Evolutionary conservation across 805 yeast genomes (phyloP).

Genomic region (Metschnikowia drakensbergensis): DNA sequence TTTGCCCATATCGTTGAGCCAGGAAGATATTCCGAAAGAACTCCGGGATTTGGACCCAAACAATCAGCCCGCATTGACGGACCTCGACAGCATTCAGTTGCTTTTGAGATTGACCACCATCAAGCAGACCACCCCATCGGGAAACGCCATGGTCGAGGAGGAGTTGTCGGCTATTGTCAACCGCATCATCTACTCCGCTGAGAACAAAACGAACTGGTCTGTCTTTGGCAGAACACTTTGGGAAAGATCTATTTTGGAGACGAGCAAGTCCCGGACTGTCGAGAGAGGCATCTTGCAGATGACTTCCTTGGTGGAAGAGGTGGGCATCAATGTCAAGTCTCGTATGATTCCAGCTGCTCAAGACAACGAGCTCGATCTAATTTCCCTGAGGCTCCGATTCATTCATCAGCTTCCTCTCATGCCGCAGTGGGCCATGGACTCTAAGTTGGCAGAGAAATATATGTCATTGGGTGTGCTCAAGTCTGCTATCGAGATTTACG

Average conservation of each 20-base stretch:
- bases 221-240: slow-evolving; percentile 79
- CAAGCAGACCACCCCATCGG: slow-evolving; percentile 67
- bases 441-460: slow-evolving; percentile 77
- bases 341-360: slow-evolving; percentile 48
- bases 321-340: slow-evolving; percentile 63
- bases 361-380: slow-evolving; percentile 28
- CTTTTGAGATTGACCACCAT: slow-evolving; percentile 62
- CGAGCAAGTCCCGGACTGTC: slow-evolving; percentile 75
- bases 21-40: slow-evolving; percentile 57
- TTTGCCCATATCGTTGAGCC: slow-evolving; percentile 60
- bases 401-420: slow-evolving; percentile 71
- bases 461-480: slow-evolving; percentile 80
- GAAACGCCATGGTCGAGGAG: slow-evolving; percentile 69
- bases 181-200: slow-evolving; percentile 57
- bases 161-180: slow-evolving; percentile 74
- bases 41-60: slow-evolving; percentile 69
- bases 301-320: slow-evolving; percentile 86
- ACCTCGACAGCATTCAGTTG: slow-evolving; percentile 70
- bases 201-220: slow-evolving; percentile 59
- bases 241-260: slow-evolving; percentile 84
- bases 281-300: slow-evolving; percentile 93
- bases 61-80: slow-evolving; percentile 67
- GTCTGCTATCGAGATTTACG: slow-evolving; percentile 87
- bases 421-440: slow-evolving; percentile 85
- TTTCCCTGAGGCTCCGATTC: slow-evolving; percentile 57